Percentiles rank a stretch among this genome's conserved stretches.
phyloP scores from a whole-genome alignment of 148 eudicot species.

The Beta vulgaris region DNA sequence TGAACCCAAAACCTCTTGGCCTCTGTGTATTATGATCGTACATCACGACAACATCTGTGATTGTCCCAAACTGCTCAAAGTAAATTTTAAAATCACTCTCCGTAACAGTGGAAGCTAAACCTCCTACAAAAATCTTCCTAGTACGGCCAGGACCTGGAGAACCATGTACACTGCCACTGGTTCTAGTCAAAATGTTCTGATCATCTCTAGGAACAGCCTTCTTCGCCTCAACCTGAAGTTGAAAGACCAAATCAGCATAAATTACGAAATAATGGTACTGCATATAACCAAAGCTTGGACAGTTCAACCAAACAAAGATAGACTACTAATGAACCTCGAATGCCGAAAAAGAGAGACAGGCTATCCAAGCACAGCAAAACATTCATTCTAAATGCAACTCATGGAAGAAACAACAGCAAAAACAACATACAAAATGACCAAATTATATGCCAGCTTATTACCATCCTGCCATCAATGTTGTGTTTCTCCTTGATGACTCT shows the following conservation, averaged over 20 bases:
- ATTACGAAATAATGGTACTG: background rate
- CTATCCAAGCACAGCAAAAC: background rate
- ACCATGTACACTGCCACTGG: constrained; percentile 45
- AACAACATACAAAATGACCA: background rate
- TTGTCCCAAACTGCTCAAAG: constrained; percentile 65
- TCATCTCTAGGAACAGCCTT: constrained; percentile 76
- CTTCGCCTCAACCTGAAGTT: constrained; percentile 64
- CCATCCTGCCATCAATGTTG: constrained; percentile 80
- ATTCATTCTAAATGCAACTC: background rate
- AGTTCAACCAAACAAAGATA: background rate
- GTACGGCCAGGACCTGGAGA: constrained; percentile 59
- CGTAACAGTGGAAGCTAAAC: constrained; percentile 63
- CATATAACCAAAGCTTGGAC: background rate
- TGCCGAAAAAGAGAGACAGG: too few species aligned
- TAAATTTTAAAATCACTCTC: constrained; percentile 56
- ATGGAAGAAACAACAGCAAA: background rate
- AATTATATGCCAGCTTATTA: constrained; percentile 25
- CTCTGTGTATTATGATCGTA: constrained; percentile 72
- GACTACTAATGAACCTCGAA: too few species aligned
- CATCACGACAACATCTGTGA: constrained; percentile 76
- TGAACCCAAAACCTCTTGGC: constrained; percentile 73
- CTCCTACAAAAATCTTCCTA: constrained; percentile 73
- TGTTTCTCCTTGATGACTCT: constrained; percentile 75
- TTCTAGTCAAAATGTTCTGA: constrained; percentile 46
- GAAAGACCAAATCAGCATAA: background rate